Base-by-base conservation (phyloP, 2,329 filamentous ascomycete genomes). In the Exophiala alcalophila region DNA sequence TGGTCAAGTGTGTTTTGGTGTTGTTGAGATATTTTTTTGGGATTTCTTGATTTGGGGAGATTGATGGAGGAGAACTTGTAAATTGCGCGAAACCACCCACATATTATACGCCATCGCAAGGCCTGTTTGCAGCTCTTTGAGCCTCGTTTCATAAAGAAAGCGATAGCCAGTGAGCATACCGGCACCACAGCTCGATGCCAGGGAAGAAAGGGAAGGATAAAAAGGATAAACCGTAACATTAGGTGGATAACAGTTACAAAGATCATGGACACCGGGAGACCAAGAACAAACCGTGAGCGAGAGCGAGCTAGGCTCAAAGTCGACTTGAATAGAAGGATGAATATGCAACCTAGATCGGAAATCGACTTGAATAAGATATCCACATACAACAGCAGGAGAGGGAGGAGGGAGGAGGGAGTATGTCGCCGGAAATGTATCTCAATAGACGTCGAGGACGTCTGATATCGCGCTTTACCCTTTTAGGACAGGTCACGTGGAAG, bases 371-470 rank as follows among this genome's bases (percentile, higher is more conserved):
- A 44, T 44, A 44, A 28, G 7, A 19, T 5, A 38, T 29, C 16
- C 16, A n/a, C n/a, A n/a, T n/a, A n/a, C n/a, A n/a, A n/a, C n/a
- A n/a, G n/a, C n/a, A n/a, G n/a, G n/a, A n/a, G n/a, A n/a, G n/a
- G n/a, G n/a, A n/a, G n/a, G n/a, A n/a, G n/a, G n/a, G n/a, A n/a
- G n/a, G 38, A 16, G 36, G 16, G 15, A 16, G 20, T 26, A 25
- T 36, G 31, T 35, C 14, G 43, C 43, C 43, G 43, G 43, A 46
- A 35, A 19, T 36, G 43, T 31, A 36, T 30, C 19, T 40, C 28
- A 46, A 46, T 46, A 46, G 21, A 7, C n/a, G 21, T 11, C 19
- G 7, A 24, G n/a, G n/a, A n/a, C n/a, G n/a, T n/a, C n/a, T n/a
- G n/a, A n/a, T 12, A 28, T 15, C 11, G 25, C 34, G 38, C 41